phyloP scores from a whole-genome alignment of 306 rosid species.

The Quillaja saponaria region DNA sequence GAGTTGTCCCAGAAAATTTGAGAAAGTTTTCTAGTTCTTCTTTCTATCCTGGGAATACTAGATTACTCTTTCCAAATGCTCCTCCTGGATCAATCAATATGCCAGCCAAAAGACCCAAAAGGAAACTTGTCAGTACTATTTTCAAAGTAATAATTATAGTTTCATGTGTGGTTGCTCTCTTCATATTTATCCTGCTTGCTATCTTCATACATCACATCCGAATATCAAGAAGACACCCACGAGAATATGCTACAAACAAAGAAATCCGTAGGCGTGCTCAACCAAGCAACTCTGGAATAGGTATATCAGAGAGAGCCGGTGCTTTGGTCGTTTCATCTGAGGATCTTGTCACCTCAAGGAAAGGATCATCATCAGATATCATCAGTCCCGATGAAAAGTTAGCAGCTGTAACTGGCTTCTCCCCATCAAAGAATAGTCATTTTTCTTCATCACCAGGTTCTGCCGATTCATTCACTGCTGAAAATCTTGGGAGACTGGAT shows the following conservation, averaged over 20 bases:
- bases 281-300: slow-evolving; percentile 49
- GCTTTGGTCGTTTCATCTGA: slow-evolving; percentile 80
- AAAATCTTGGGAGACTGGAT: slow-evolving; percentile 74
- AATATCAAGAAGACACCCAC: slow-evolving; percentile 56
- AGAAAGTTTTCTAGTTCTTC: slow-evolving; percentile 76
- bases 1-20: slow-evolving; percentile 76
- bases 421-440: slow-evolving; percentile 81
- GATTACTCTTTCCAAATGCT: slow-evolving; percentile 54
- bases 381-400: slow-evolving; percentile 68
- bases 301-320: slow-evolving; percentile 53
- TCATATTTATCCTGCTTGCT: slow-evolving; percentile 77
- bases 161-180: slow-evolving; percentile 73
- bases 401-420: slow-evolving; percentile 64
- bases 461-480: slow-evolving; percentile 71
- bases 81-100: slow-evolving; percentile 53
- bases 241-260: slow-evolving; percentile 50
- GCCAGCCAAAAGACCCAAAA: slow-evolving; percentile 47
- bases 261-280: slow-evolving; percentile 43
- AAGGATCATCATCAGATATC: slow-evolving; percentile 73
- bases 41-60: slow-evolving; percentile 82
- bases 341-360: slow-evolving; percentile 73
- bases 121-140: slow-evolving; percentile 58
- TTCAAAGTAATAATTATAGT: slow-evolving; percentile 83
- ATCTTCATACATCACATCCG: slow-evolving; percentile 79
- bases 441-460: slow-evolving; percentile 93